Percentiles rank a stretch among this genome's conserved stretches.
Evolutionary conservation across 225 moss, liverwort and hornwort species (phyloP).

Genomic region (Physcomitrellopsis africana): DNA sequence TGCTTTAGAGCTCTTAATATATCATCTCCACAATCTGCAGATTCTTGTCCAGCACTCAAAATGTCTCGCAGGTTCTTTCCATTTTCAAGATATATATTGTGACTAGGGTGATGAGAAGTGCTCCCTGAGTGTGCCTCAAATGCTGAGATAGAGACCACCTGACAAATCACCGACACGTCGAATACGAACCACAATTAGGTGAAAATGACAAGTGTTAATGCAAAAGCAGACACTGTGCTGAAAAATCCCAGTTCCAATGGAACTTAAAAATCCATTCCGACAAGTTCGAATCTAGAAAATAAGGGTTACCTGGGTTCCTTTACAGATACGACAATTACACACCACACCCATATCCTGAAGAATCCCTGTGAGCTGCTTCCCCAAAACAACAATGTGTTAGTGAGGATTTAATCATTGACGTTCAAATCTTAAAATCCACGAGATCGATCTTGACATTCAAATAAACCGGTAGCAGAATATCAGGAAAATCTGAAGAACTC

Average conservation of each 20-base stretch:
- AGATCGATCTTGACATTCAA: neutral
- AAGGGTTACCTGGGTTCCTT: constrained; percentile 47
- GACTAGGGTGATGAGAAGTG: constrained; percentile 59
- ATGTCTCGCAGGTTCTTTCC: constrained; percentile 60
- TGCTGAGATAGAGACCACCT: constrained; percentile 59
- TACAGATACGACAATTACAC: constrained; percentile 53
- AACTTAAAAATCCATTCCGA: neutral
- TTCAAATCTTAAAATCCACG: neutral
- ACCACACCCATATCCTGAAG: constrained; percentile 57
- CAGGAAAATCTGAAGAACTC: neutral
- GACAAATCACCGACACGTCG: constrained; percentile 26
- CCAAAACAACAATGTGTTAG: constrained; percentile 15
- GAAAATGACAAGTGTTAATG: neutral
- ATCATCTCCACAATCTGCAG: constrained; percentile 51
- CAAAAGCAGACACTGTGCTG: neutral
- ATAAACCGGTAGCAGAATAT: constrained; percentile 4
- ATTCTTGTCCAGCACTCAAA: constrained; percentile 51
- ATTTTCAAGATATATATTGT: constrained; percentile 61
- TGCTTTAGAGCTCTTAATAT: constrained; percentile 52
- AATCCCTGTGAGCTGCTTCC: constrained; percentile 53
- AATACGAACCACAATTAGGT: neutral
- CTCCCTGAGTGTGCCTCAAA: constrained; percentile 65
- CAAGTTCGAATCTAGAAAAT: neutral
- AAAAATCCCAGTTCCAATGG: neutral
- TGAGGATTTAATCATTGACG: constrained; percentile 6